phyloP scores from a whole-genome alignment of 768 basidiomycete genomes.

The Russula griseocarnosa region DNA sequence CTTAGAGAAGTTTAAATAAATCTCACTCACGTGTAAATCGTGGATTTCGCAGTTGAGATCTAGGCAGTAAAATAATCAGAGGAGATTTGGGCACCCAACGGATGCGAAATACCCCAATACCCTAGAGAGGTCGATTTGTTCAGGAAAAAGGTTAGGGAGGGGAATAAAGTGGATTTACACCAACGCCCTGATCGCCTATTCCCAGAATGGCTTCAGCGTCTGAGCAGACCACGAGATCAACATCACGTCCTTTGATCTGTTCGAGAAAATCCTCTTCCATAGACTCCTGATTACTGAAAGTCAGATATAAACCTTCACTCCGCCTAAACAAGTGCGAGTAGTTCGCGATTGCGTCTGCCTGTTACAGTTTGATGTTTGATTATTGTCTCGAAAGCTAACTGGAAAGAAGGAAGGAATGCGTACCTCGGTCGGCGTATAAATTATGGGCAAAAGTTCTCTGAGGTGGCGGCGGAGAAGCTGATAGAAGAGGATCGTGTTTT shows the following conservation, averaged over 20 bases:
- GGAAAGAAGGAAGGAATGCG: slow-evolving; percentile 25
- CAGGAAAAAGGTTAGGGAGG: neutral
- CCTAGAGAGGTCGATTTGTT: slow-evolving; percentile 28
- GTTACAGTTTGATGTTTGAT: neutral
- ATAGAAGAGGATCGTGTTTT: slow-evolving; percentile 83
- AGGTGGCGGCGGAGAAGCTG: slow-evolving; percentile 47
- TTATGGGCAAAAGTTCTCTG: slow-evolving; percentile 54
- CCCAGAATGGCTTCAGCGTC: slow-evolving; percentile 86
- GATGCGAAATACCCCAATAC: slow-evolving; percentile 36
- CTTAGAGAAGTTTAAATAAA: neutral
- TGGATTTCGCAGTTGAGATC: slow-evolving; percentile 77
- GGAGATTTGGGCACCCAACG: neutral
- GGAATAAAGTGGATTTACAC: slow-evolving; percentile 40
- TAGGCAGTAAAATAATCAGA: slow-evolving; percentile 31
- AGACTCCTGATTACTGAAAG: slow-evolving; percentile 52
- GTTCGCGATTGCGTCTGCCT: slow-evolving; percentile 78
- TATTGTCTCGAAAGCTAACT: neutral
- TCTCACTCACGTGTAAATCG: slow-evolving; percentile 59
- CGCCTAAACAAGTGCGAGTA: slow-evolving; percentile 83
- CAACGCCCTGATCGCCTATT: slow-evolving; percentile 70
- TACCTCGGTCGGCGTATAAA: slow-evolving; percentile 82
- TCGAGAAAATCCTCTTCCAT: slow-evolving; percentile 80
- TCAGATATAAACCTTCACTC: slow-evolving; percentile 72
- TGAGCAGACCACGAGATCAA: slow-evolving; percentile 78
- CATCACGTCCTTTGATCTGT: slow-evolving; percentile 53